These are phyloP conservation scores for Pseudopyrenochaeta lycopersici DNA, from an alignment of 2,329 filamentous ascomycete species.

Conservation along the genomic window DNA sequence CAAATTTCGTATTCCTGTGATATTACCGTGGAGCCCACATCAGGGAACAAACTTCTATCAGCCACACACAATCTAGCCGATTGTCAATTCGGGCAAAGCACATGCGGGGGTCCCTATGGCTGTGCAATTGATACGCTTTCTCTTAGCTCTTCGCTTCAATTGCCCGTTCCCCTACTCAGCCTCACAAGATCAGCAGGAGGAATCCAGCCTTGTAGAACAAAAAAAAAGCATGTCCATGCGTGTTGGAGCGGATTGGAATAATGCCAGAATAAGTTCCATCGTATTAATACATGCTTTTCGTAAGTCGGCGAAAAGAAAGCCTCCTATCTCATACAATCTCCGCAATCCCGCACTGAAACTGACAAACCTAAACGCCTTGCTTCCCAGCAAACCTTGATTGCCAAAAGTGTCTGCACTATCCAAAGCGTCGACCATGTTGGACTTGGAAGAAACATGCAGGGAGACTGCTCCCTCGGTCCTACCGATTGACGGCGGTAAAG, in stretches of 20 bases:
- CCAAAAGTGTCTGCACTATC: neutral
- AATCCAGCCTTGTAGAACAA: neutral
- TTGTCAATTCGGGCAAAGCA: neutral
- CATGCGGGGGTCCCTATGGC: neutral
- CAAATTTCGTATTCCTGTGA: neutral
- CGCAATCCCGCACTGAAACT: neutral
- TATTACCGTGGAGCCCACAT: neutral
- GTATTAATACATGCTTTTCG: slow-evolving; percentile 5
- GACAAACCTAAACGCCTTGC: slow-evolving; percentile 13
- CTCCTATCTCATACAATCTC: neutral
- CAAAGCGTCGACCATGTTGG: neutral
- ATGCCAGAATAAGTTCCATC: neutral
- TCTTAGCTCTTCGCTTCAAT: neutral
- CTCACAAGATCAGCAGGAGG: neutral
- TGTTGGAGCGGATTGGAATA: neutral
- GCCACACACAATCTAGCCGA: neutral
- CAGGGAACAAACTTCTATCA: too few species aligned
- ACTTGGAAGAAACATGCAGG: neutral
- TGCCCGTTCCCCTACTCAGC: neutral
- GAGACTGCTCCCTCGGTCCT: slow-evolving; percentile 6
- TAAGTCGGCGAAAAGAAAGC: neutral
- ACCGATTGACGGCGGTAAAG: slow-evolving; percentile 51
- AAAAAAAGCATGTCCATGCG: neutral
- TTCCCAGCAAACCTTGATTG: neutral
- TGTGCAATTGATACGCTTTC: neutral